Conservation (phyloP, 202 grass and related monocot genomes). For the Schoenoplectus tabernaemontani region DNA sequence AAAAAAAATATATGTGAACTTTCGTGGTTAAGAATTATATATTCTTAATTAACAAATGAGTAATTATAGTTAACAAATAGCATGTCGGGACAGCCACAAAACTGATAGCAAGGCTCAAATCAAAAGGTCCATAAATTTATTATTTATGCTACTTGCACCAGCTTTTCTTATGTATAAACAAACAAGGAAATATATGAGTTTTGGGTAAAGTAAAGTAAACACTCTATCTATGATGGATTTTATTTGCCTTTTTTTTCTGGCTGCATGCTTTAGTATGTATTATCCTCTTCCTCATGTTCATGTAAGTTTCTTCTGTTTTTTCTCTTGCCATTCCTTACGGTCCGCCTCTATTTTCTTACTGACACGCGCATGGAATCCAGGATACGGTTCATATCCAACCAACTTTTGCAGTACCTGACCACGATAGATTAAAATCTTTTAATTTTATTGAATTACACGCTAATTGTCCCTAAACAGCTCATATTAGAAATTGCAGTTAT, state of each 20-base stretch:
- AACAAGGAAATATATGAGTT: not conserved
- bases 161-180: too few species aligned
- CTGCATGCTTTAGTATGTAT: not conserved
- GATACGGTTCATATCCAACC: conserved; percentile 73
- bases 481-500: too few species aligned
- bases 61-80: too few species aligned
- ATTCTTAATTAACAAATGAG: too few species aligned
- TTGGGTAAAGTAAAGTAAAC: not conserved
- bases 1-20: too few species aligned
- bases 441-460: not conserved
- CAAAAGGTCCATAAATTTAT: not conserved
- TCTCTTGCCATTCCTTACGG: conserved; percentile 65
- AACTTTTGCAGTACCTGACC: conserved; percentile 61
- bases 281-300: too few species aligned
- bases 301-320: conserved; percentile 56
- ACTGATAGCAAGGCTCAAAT: not conserved
- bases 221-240: conserved; percentile 1
- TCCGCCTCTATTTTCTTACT: conserved; percentile 50
- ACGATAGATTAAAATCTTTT: conserved; percentile 1
- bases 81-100: too few species aligned
- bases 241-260: not conserved
- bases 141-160: not conserved
- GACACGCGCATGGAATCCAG: conserved; percentile 77
- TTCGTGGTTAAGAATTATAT: too few species aligned
- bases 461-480: too few species aligned